Base-by-base conservation (phyloP, 2,329 filamentous ascomycete species). In the Arthrobotrys entomopaga region DNA sequence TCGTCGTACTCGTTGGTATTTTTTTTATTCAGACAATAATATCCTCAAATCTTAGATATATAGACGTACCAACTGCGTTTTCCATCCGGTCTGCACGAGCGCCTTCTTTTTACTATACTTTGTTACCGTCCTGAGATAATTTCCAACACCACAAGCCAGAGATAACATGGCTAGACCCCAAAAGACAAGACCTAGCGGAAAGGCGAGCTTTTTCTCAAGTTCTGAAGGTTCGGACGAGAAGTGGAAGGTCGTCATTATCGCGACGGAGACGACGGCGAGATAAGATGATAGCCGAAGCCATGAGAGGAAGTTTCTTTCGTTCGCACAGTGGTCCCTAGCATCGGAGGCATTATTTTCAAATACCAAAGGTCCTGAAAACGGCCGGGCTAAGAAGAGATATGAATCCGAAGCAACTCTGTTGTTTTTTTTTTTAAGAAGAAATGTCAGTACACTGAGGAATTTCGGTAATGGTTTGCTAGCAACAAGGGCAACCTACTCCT, bases 161-260 rank as follows among this genome's bases (percentile, higher is more conserved):
- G 91, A 96, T n/a, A 88, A 84, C 0, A 96, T 81, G 10, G 91
- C 89, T 3, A 99, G 84, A 0, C 88, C 77, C 93, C 93, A 98
- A 82, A 99, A 99, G 22, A 97, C 83, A 52, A 92, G 85, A 0
- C 95, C 95, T 1, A 99, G 86, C 0, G 95, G 95, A 74, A 90
- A 85, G 0, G 95, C 90, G 82, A 97, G 89, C 49, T 86, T 87
- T 72, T 87, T 84, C 83, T 99, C 95, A 13, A 92, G 81, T 0
- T 83, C 80, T 0, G 88, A 87, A 0, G 95, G 91, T 78, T 89
- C 82, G 16, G 84, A 84, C 79, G 93, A 93, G 57, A 99, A 86
- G 80, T 99, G 94, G 81, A 99, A 99, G 13, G 92, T 96, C 58
- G 97, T 85, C 8, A 96, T 89, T 77, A 99, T 97, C 58, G 95